Evolutionary conservation across 176 grass and related monocot species (phyloP).

Genomic region (Tillandsia leiboldiana): DNA sequence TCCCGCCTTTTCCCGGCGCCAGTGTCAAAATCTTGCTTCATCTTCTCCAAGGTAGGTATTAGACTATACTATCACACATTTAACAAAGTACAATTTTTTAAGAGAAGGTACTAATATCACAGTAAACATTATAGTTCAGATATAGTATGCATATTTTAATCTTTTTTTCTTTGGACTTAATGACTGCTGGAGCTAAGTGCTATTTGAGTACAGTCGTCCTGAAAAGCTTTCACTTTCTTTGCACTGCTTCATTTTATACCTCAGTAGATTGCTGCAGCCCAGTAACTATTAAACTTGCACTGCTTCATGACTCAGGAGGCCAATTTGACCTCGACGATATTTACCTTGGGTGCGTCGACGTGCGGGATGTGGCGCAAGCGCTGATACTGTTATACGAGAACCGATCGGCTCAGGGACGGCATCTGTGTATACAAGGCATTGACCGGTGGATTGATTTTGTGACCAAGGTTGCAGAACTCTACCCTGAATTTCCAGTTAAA

Average conservation of each 20-base stretch:
- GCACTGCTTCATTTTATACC: neutral
- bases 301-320: conserved; percentile 17
- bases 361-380: conserved; percentile 31
- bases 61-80: neutral
- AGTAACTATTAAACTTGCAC: neutral
- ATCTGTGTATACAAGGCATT: conserved; percentile 35
- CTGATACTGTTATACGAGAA: conserved; percentile 37
- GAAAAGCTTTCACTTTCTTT: too few relatives aligned
- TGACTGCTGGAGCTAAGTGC: too few relatives aligned
- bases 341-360: conserved; percentile 33
- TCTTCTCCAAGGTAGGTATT: conserved; percentile 12
- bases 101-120: too few relatives aligned
- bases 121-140: too few relatives aligned
- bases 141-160: too few relatives aligned
- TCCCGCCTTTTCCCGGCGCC: conserved; percentile 12
- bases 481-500: conserved; percentile 28
- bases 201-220: too few relatives aligned
- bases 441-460: conserved; percentile 18
- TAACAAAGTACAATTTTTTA: neutral
- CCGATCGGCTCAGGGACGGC: conserved; percentile 26
- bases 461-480: conserved; percentile 31
- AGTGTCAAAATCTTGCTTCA: neutral
- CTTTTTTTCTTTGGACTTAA: too few relatives aligned
- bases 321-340: conserved; percentile 20
- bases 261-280: neutral